These are phyloP conservation scores for Diaporthe sp. DNA, from an alignment of 2,329 filamentous ascomycete species.

Conservation along the genomic window DNA sequence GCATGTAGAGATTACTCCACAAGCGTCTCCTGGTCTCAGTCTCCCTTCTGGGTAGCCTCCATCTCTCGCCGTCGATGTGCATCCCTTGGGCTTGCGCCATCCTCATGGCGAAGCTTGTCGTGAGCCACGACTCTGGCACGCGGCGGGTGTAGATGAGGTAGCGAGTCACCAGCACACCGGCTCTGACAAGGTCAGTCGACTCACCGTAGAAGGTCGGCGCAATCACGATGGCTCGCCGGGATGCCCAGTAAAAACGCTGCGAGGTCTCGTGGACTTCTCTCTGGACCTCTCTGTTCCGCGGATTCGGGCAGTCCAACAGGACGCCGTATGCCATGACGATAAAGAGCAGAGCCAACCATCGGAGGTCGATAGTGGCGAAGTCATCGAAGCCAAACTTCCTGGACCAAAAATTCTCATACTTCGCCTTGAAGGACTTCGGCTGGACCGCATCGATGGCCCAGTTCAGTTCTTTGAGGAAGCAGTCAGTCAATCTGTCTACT, in stretches of 20 bases:
- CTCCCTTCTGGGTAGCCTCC: constrained; percentile 51
- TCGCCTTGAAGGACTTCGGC: background rate
- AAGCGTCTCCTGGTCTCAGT: constrained; percentile 53
- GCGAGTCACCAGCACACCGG: constrained; percentile 54
- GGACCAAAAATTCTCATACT: constrained; percentile 54
- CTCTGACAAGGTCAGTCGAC: constrained; percentile 54
- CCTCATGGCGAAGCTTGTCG: constrained; percentile 56
- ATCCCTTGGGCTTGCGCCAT: constrained; percentile 58
- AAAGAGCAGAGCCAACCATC: constrained; percentile 57
- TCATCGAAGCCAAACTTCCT: constrained; percentile 55
- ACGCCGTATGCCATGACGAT: constrained; percentile 55
- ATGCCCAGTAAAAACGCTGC: constrained; percentile 56
- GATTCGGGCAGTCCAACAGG: constrained; percentile 47
- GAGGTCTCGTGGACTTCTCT: background rate
- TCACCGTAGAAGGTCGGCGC: constrained; percentile 57
- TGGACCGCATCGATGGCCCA: constrained; percentile 15
- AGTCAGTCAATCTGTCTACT: constrained; percentile 33
- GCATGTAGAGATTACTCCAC: constrained; percentile 54
- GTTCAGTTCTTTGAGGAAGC: constrained; percentile 4
- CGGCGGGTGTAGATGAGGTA: constrained; percentile 55
- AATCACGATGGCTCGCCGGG: constrained; percentile 54
- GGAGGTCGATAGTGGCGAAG: constrained; percentile 53
- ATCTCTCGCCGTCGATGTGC: constrained; percentile 56
- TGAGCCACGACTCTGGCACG: constrained; percentile 55
- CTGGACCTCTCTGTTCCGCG: background rate